Evolutionary conservation across 495 filamentous ascomycete genomes (phyloP).

Genomic region (Penicillium herquei): DNA sequence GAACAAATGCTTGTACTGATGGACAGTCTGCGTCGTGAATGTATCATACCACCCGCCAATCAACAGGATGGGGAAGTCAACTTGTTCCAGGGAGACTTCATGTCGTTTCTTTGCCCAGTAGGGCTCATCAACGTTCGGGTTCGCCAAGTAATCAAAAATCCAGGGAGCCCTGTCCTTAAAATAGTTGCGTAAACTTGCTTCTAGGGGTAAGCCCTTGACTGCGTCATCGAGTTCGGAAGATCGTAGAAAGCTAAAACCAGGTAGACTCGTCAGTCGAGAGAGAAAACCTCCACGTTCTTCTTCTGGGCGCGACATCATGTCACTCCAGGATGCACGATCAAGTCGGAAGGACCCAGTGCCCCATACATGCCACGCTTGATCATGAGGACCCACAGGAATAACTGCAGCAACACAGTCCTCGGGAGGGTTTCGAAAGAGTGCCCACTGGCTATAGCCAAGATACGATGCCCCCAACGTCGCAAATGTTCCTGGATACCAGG

Average conservation of each 20-base stretch:
- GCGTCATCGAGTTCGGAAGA: constrained; percentile 11
- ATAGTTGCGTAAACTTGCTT: constrained; percentile 13
- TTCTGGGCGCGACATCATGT: constrained; percentile 12
- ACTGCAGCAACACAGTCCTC: constrained; percentile 27
- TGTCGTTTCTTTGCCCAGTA: constrained; percentile 19
- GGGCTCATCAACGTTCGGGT: constrained; percentile 17
- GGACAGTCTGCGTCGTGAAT: constrained; percentile 19
- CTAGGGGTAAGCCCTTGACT: constrained; percentile 14
- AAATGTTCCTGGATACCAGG: constrained; percentile 35
- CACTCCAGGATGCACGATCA: constrained; percentile 25
- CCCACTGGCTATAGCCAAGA: constrained; percentile 33
- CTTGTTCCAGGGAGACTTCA: constrained; percentile 19
- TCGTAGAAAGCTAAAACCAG: constrained; percentile 15
- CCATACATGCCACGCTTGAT: constrained; percentile 21
- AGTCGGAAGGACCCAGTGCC: constrained; percentile 25
- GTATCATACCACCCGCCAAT: constrained; percentile 32
- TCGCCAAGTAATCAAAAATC: constrained; percentile 15
- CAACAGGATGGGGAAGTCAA: constrained; percentile 28
- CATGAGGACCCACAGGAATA: constrained; percentile 22
- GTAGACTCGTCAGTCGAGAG: constrained; percentile 8
- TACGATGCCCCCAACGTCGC: constrained; percentile 31
- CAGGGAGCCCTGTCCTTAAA: constrained; percentile 21
- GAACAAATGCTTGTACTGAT: constrained; percentile 18
- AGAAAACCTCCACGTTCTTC: constrained; percentile 12
- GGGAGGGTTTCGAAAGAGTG: constrained; percentile 25